Evolutionary conservation across 805 yeast species (phyloP).

Genomic region (Zygosaccharomyces bailii): DNA sequence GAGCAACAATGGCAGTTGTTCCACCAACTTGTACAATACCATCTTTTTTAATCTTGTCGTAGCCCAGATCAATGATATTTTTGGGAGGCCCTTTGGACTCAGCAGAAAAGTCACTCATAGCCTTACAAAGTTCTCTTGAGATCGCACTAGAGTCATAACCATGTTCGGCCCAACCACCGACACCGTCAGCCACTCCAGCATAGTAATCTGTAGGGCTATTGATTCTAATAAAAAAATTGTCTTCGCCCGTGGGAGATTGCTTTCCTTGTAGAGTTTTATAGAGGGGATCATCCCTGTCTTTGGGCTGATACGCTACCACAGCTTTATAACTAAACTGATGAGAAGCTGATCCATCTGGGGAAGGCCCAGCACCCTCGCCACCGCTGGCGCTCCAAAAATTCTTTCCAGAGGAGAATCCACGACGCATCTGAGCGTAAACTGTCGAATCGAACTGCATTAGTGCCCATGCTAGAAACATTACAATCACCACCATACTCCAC

Average conservation of each 20-base stretch:
- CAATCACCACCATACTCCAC: constrained; percentile 13
- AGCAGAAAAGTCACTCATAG: constrained; percentile 41
- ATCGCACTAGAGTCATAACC: constrained; percentile 89
- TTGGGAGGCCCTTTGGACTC: constrained; percentile 38
- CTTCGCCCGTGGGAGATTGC: constrained; percentile 73
- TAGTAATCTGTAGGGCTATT: constrained; percentile 40
- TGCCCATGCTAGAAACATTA: constrained; percentile 16
- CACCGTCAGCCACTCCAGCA: constrained; percentile 93
- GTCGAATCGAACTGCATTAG: constrained; percentile 18
- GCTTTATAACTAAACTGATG: constrained; percentile 41
- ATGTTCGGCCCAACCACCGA: constrained; percentile 94
- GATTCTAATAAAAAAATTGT: constrained; percentile 56
- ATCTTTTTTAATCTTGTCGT: constrained; percentile 46
- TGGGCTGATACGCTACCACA: constrained; percentile 72
- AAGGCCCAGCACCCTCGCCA: constrained; percentile 4
- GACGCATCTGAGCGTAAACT: constrained; percentile 4
- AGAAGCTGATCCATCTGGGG: constrained; percentile 4
- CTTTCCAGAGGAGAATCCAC: constrained; percentile 19
- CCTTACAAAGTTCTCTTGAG: constrained; percentile 69
- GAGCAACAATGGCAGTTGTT: constrained; percentile 86
- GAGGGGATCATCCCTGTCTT: constrained; percentile 55
- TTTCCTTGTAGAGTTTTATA: constrained; percentile 36
- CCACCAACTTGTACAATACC: constrained; percentile 83
- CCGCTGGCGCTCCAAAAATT: constrained; percentile 7
- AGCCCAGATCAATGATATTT: constrained; percentile 54